Evolutionary conservation across 495 filamentous ascomycete genomes (phyloP).

Genomic region (Penicillium tannophilum): DNA sequence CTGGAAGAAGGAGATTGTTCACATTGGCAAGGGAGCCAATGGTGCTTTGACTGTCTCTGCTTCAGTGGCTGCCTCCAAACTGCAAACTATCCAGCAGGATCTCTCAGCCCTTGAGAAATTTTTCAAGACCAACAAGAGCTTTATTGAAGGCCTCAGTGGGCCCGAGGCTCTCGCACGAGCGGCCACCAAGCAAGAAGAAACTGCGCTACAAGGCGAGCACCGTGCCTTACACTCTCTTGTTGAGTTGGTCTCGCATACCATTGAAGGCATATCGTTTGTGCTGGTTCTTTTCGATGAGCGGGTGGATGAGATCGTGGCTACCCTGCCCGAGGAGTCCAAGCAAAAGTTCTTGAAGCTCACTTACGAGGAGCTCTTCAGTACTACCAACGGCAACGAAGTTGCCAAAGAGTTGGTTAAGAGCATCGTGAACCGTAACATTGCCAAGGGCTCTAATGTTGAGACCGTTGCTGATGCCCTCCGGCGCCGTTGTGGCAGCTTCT

Average conservation of each 20-base stretch:
- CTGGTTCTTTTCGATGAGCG: conserved; percentile 90
- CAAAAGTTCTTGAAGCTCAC: conserved; percentile 73
- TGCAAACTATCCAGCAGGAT: conserved; percentile 76
- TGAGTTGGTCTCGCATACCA: conserved; percentile 77
- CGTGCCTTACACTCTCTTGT: conserved; percentile 85
- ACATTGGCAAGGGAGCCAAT: conserved; percentile 54
- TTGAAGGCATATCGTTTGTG: conserved; percentile 95
- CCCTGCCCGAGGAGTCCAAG: conserved; percentile 68
- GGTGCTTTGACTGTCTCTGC: conserved; percentile 50
- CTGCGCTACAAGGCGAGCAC: conserved; percentile 88
- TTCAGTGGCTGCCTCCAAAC: conserved; percentile 60
- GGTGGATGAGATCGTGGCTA: conserved; percentile 82
- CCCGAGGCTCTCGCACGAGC: conserved; percentile 74
- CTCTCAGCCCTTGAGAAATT: conserved; percentile 78
- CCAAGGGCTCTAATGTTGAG: conserved; percentile 92
- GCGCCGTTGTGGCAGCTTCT: conserved; percentile 92
- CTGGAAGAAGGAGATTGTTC: conserved; percentile 72
- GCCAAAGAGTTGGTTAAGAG: conserved; percentile 96
- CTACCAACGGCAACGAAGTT: conserved; percentile 77
- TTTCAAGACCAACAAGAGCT: conserved; percentile 77
- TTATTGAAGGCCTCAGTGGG: conserved; percentile 89
- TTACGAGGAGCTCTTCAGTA: conserved; percentile 83
- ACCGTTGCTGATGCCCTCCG: conserved; percentile 92
- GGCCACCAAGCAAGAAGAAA: conserved; percentile 80
- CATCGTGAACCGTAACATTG: conserved; percentile 96